Conservation (phyloP, 2,329 filamentous ascomycete genomes). For the Fusarium aywerte region DNA sequence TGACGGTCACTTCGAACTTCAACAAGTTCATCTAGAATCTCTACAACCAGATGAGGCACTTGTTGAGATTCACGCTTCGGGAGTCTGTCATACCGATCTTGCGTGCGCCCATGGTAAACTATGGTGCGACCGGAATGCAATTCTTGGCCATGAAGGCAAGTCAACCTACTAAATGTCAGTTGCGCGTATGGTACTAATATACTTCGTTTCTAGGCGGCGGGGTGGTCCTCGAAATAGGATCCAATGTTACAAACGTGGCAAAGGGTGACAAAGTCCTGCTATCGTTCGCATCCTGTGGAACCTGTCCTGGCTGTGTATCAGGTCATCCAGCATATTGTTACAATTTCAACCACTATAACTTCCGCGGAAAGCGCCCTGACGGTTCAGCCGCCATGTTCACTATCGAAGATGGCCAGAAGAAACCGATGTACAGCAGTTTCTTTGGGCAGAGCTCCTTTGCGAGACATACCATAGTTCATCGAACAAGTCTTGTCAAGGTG, state of each 20-base stretch:
- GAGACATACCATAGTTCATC: constrained; percentile 9
- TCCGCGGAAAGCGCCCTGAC: constrained; percentile 17
- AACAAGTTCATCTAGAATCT: constrained; percentile 1
- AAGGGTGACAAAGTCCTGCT: constrained; percentile 29
- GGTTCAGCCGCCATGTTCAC: constrained; percentile 9
- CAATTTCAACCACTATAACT: constrained; percentile 16
- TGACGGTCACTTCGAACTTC: background rate
- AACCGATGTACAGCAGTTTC: constrained; percentile 14
- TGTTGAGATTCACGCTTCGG: constrained; percentile 19
- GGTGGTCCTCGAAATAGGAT: constrained; percentile 17
- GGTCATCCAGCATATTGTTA: constrained; percentile 29
- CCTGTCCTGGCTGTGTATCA: constrained; percentile 12
- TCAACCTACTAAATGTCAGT: no score
- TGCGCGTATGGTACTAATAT: background rate
- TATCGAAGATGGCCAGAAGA: background rate
- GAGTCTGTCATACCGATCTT: constrained; percentile 39
- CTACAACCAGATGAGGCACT: constrained; percentile 20
- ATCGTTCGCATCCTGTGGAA: constrained; percentile 16
- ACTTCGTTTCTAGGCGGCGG: constrained; percentile 4
- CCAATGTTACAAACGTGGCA: background rate
- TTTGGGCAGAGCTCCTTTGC: constrained; percentile 37
- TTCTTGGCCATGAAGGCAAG: constrained; percentile 54
- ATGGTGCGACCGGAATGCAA: background rate
- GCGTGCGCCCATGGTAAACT: constrained; percentile 57
- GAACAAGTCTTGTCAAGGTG: constrained; percentile 23